Evolutionary conservation across 257 asterid genomes (phyloP).

Genomic region (Linaria vulgaris): DNA sequence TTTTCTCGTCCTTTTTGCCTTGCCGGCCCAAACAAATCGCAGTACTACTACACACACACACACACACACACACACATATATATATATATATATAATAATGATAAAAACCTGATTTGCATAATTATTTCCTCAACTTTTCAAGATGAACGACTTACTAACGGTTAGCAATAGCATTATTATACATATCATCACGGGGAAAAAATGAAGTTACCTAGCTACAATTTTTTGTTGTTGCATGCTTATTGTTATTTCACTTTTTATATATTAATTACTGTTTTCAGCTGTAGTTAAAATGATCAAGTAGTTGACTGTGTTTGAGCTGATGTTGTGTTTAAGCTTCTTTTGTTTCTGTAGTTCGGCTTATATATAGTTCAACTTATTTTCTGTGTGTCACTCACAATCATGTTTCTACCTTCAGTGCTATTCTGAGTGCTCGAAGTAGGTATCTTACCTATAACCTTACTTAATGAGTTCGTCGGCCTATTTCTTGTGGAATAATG

Average conservation of each 20-base stretch:
- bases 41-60: constrained; percentile 12
- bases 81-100: constrained; percentile 12
- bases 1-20: constrained; percentile 29
- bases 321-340: not conserved
- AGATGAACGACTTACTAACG: constrained; percentile 70
- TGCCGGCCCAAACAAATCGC: constrained; percentile 29
- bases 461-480: too few relatives aligned
- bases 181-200: not conserved
- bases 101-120: not conserved
- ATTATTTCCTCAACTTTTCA: constrained; percentile 9
- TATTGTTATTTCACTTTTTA: constrained; percentile 2
- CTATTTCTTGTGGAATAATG: too few relatives aligned
- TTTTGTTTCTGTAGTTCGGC: too few relatives aligned
- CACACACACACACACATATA: constrained; percentile 12
- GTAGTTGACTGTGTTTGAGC: not conserved
- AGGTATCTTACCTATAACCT: too few relatives aligned
- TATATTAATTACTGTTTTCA: not conserved
- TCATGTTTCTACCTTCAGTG: too few relatives aligned
- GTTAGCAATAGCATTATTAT: constrained; percentile 46
- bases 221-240: not conserved
- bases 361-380: too few relatives aligned
- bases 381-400: too few relatives aligned
- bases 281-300: not conserved
- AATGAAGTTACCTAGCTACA: too few relatives aligned
- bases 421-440: too few relatives aligned